These are phyloP conservation scores for sweet orange (Citrus sinensis) DNA, from an alignment of 345 rosid genomes.

Conservation along the genomic window DVS_A1.0 CM039169.1:22300501-22301000, in stretches of 20 bases:
- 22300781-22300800: conserved; percentile 39
- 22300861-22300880: conserved; percentile 80
- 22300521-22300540: conserved; percentile 82
- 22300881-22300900: conserved; percentile 80
- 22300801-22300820: neutral
- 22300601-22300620: conserved; percentile 52
- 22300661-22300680: conserved; percentile 81
- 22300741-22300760: conserved; percentile 38
- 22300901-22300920: conserved; percentile 4
- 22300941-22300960: neutral
- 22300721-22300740: conserved; percentile 69
- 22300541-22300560: conserved; percentile 64
- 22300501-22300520: conserved; percentile 64
- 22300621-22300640: conserved; percentile 79
- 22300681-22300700: conserved; percentile 63
- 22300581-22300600: conserved; percentile 19
- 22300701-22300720: conserved; percentile 58
- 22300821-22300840: conserved; percentile 79
- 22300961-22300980: conserved; percentile 6
- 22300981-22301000: conserved; percentile 4
- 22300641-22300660: conserved; percentile 76
- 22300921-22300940: neutral
- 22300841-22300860: conserved; percentile 84
- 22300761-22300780: conserved; percentile 10
- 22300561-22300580: conserved; percentile 20